These are phyloP conservation scores for Yarrowia divulgata DNA, from an alignment of 805 yeast species.

Conservation along the genomic window DNA sequence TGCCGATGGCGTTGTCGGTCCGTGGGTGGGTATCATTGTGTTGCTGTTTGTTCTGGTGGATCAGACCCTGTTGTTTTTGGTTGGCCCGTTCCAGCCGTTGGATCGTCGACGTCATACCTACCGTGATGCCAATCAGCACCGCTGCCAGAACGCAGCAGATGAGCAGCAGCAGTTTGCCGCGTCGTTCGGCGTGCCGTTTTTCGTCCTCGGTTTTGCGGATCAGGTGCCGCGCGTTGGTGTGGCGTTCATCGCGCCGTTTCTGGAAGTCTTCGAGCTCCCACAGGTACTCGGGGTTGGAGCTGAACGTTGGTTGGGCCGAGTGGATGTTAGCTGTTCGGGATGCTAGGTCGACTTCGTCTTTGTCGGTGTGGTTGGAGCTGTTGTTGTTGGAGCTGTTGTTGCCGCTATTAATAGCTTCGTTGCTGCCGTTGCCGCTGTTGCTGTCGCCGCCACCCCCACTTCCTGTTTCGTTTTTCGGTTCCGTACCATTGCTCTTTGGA, in stretches of 20 bases:
- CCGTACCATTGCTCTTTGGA: neutral
- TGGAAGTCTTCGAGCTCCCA: constrained; percentile 34
- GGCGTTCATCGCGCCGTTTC: constrained; percentile 18
- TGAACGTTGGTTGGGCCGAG: constrained; percentile 15
- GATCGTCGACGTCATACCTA: constrained; percentile 11
- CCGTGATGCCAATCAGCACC: constrained; percentile 18
- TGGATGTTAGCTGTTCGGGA: constrained; percentile 20
- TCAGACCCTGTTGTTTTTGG: constrained; percentile 1
- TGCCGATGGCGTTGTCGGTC: neutral
- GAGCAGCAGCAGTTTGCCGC: constrained; percentile 13
- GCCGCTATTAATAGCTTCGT: neutral
- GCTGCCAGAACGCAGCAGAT: constrained; percentile 15
- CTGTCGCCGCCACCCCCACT: neutral
- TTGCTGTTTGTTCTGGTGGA: neutral
- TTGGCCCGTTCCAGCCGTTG: neutral
- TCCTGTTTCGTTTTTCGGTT: neutral
- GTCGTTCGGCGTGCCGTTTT: constrained; percentile 21
- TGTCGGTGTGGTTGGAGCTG: neutral
- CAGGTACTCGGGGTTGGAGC: constrained; percentile 26
- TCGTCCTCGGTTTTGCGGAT: constrained; percentile 16
- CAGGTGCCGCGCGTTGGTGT: constrained; percentile 13
- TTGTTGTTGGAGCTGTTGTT: neutral
- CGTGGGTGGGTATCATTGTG: constrained; percentile 18
- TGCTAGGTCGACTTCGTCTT: constrained; percentile 1
- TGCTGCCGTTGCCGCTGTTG: neutral